Evolutionary conservation across 148 eudicot genomes (phyloP), one percentile per base, ranked within the genome.

Genomic region (Beta vulgaris): DNA sequence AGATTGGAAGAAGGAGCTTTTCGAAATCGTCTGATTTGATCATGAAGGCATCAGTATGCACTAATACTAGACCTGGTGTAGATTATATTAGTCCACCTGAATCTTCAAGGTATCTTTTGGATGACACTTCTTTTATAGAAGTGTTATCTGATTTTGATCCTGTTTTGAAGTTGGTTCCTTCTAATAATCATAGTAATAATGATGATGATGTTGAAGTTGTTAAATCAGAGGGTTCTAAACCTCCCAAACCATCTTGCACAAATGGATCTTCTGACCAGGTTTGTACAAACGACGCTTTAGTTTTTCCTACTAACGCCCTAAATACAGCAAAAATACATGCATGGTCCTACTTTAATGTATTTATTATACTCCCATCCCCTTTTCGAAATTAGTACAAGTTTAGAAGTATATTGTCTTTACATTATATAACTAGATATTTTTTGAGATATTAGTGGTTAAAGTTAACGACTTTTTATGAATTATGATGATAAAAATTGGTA

Each of bases 91-190:
- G 89, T 66, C 92, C 92, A 9, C 83, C 89, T 19, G 90, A 82
- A 55, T 93, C 98, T 4, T 76, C 97, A 1, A 83, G 98, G 83
- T 89, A 88, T 35, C 69, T 93, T 69, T 78, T 93, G 79, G 82
- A 82, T 40, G 90, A 85, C 2, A 57, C 59, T 31, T 79, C 76
- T 46, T 78, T 84, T 69, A 49, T 82, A 49, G 78, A 83, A 28
- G 78, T 57, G 31, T 66, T 83, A 10, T 74, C 90, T 28, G 85
- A 82, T 72, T 81, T 83, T 5, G 90, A 86, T 43, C 85, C 91
- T 19, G 79, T 73, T 51, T 65, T 81, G 26, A 77, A 77, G 64
- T 42, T 82, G 42, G 70, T 25, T 6, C 58, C 88, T 16, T 48
- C n/a, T n/a, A n/a, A 21, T 19, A 74, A 72, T 63, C 11, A 31